Base-by-base conservation (phyloP, 2,329 filamentous ascomycete species). In the Fusarium agapanthi region DNA sequence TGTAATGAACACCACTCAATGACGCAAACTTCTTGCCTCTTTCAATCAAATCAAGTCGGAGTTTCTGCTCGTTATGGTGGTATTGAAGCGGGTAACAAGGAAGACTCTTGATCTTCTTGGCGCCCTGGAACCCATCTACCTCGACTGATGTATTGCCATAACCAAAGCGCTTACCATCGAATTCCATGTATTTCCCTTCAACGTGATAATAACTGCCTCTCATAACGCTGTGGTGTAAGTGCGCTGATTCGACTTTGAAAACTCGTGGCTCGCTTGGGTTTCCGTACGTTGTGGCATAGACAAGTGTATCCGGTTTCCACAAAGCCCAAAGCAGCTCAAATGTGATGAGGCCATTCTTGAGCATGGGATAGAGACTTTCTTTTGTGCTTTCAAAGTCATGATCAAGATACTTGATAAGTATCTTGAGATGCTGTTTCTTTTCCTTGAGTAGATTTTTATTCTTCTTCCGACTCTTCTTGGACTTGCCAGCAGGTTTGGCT, bases 311-410 rank as follows among this genome's bases (percentile, higher is more conserved):
- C 0, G 95, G 95, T 78, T 96, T 97, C 88, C 93, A 97, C 7
- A 97, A 83, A 0, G 94, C 94, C 95, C 95, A 97, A 3, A 97
- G 84, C 6, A 97, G 87, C 64, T 97, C 94, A 75, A 95, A 97
- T 0, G 94, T 97, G 79, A 97, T 97, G 48, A 94, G 90, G 14
- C 94, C 93, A 37, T 91, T 92, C 71, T 94, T 89, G 5, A 97
- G 85, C 82, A 97, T 89, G 0, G 94, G 93, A 74, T 95, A 92
- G 1, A 97, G 86, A 4, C 91, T 87, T 41, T 94, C 93, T 79
- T 95, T 95, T 38, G 88, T 90, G 24, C 93, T 87, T 3, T 90
- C 89, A 77, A 94, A 97, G 80, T 97, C 95, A 67, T 91, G 89
- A 74, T 95, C 91, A n/a, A 96, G 85, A 75, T 94, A 96, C 61